These are phyloP conservation scores for Pseudonectria buxi DNA, from an alignment of 2,329 filamentous ascomycete genomes.

Conservation along the genomic window DNA sequence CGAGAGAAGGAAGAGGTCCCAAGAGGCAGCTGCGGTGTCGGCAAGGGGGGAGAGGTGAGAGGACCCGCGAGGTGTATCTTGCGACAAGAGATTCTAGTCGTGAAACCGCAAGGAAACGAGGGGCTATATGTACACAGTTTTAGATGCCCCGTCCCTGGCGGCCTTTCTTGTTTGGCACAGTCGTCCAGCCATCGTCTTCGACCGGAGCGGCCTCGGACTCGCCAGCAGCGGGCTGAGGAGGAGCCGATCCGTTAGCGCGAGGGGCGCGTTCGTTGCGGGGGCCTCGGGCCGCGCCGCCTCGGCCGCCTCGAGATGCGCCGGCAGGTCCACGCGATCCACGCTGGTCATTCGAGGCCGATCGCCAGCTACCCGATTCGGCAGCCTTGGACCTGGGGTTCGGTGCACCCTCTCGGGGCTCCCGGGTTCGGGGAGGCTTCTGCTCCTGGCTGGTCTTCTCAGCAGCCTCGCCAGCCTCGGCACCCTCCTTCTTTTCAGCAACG, in stretches of 20 bases:
- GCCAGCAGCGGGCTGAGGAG: conserved; percentile 27
- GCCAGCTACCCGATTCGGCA: conserved; percentile 54
- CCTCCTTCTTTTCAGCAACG: conserved; percentile 25
- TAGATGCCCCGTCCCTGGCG: conserved; percentile 28
- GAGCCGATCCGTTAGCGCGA: conserved; percentile 42
- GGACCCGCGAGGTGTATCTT: conserved; percentile 21
- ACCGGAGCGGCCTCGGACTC: conserved; percentile 35
- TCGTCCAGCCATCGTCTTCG: conserved; percentile 58
- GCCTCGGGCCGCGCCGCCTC: conserved; percentile 34
- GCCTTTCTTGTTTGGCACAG: conserved; percentile 36
- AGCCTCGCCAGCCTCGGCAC: conserved; percentile 9
- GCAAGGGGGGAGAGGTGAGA: background rate
- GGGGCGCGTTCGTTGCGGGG: conserved; percentile 40
- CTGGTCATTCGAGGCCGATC: conserved; percentile 43
- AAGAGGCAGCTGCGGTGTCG: conserved; percentile 14
- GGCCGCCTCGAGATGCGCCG: conserved; percentile 37
- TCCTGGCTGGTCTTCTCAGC: conserved; percentile 31
- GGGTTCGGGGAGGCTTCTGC: conserved; percentile 39
- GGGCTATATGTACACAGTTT: conserved; percentile 30
- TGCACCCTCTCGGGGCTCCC: conserved; percentile 38
- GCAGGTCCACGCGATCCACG: conserved; percentile 40
- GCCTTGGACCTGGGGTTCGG: conserved; percentile 48
- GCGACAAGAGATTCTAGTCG: conserved; percentile 28
- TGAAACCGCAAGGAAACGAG: conserved; percentile 27
- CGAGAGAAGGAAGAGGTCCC: conserved; percentile 11